A percentile compares a stretch with the other conserved stretches of the same genome.
Evolutionary conservation across 2,329 filamentous ascomycete species (phyloP).

Genomic region (Triangularia verruculosa): DNA sequence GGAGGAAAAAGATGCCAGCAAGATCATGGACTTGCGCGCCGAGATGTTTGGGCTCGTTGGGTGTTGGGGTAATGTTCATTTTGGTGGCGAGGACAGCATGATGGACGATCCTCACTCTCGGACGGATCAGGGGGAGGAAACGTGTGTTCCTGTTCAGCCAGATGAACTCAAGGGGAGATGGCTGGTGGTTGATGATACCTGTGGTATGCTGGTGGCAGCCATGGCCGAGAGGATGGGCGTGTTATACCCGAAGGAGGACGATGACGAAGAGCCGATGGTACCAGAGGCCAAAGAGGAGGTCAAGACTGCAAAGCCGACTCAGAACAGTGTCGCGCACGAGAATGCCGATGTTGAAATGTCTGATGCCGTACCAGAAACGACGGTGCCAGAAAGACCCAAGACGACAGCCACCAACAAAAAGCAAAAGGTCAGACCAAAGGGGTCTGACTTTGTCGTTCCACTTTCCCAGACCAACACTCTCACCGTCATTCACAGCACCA

Average conservation of each 20-base stretch:
- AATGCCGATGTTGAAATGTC: conserved; percentile 24
- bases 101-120: conserved; percentile 29
- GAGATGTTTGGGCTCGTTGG: conserved; percentile 78
- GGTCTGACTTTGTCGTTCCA: conserved; percentile 58
- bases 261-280: conserved; percentile 14
- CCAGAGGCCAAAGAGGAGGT: conserved; percentile 16
- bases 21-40: conserved; percentile 81
- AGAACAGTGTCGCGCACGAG: background rate
- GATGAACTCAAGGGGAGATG: conserved; percentile 52
- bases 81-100: conserved; percentile 44
- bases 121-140: conserved; percentile 27
- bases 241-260: conserved; percentile 50
- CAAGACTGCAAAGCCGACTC: background rate
- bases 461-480: conserved; percentile 71
- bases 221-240: conserved; percentile 89
- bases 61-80: conserved; percentile 89
- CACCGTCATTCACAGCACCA: conserved; percentile 76
- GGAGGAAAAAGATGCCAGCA: conserved; percentile 73
- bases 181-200: conserved; percentile 83
- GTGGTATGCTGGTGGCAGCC: conserved; percentile 75
- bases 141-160: conserved; percentile 20
- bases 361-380: conserved; percentile 11
- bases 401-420: conserved; percentile 18
- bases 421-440: conserved; percentile 31
- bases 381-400: conserved; percentile 14